Percentiles rank a stretch among this genome's conserved stretches.
phyloP scores from a whole-genome alignment of 768 basidiomycete genomes.

The Daedaleopsis nitida region DNA sequence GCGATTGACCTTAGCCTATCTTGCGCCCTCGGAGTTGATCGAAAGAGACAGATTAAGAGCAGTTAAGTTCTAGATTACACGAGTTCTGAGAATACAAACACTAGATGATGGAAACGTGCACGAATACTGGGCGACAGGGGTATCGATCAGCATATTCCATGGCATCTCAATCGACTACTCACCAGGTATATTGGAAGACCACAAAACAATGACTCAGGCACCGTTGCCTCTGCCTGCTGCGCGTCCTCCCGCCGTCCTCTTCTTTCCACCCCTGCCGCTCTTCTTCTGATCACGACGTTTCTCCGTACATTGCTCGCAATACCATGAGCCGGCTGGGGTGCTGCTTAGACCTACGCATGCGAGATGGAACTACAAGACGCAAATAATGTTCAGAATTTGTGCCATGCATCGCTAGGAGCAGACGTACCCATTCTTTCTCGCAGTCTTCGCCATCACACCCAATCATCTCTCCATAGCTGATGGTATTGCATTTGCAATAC shows the following conservation, averaged over 20 bases:
- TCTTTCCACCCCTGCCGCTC: conserved; percentile 29
- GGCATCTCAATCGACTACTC: neutral
- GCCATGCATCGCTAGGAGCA: neutral
- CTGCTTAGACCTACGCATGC: conserved; percentile 68
- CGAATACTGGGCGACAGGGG: neutral
- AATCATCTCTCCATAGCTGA: conserved; percentile 94
- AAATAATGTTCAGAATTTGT: neutral
- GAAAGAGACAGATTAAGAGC: neutral
- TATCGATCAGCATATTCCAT: neutral
- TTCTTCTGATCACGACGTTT: conserved; percentile 49
- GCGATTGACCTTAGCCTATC: neutral
- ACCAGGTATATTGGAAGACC: neutral
- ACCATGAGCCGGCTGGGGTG: conserved; percentile 75
- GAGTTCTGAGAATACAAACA: neutral
- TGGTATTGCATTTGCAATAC: conserved; percentile 85
- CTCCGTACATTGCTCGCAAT: conserved; percentile 64
- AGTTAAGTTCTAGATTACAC: neutral
- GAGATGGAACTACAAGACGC: conserved; percentile 68
- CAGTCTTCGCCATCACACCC: conserved; percentile 85
- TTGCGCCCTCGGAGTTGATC: too few relatives aligned
- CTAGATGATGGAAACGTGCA: neutral
- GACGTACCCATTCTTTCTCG: conserved; percentile 87
- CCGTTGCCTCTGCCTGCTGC: conserved; percentile 24
- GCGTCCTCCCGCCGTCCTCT: conserved; percentile 27
- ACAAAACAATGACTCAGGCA: conserved; percentile 10